These are phyloP conservation scores for Aureobasidium namibiae DNA, from an alignment of 2,329 filamentous ascomycete species.

Conservation along the genomic window DNA sequence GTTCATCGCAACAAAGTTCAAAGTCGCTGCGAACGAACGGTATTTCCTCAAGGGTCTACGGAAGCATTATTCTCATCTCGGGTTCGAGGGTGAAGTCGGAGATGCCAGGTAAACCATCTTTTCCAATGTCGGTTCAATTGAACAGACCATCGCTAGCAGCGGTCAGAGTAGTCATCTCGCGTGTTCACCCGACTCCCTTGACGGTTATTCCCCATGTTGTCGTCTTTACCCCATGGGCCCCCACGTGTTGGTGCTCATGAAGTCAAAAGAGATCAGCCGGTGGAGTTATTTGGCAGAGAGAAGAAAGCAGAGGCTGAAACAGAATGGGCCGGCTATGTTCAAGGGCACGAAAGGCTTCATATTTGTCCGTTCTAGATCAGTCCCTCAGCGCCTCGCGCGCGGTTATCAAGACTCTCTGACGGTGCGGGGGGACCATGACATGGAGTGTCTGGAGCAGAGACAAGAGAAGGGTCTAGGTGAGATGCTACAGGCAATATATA, in stretches of 20 bases:
- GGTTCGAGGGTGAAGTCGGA: neutral
- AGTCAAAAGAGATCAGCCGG: constrained; percentile 11
- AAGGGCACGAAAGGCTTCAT: neutral
- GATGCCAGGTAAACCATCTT: neutral
- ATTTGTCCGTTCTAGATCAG: neutral
- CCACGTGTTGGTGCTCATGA: constrained; percentile 6
- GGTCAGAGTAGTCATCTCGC: neutral
- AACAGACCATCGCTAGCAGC: neutral
- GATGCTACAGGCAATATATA: constrained; percentile 8
- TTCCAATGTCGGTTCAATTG: neutral
- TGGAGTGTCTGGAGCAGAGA: neutral
- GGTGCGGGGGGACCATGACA: neutral
- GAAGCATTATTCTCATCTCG: neutral
- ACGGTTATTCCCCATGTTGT: neutral
- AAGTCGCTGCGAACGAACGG: neutral
- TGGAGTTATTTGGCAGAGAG: neutral
- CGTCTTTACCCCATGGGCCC: constrained; percentile 5
- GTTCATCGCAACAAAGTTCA: neutral
- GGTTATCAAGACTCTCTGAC: neutral
- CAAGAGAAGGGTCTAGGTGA: neutral
- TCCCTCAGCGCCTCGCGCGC: neutral
- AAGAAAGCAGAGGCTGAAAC: neutral
- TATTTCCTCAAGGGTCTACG: neutral
- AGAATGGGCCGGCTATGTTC: neutral
- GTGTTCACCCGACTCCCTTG: neutral